Evolutionary conservation across 192 early-diverging fungal genomes (phyloP), one percentile per base, ranked within the genome.

Genomic region (Backusella psychrophila): DNA sequence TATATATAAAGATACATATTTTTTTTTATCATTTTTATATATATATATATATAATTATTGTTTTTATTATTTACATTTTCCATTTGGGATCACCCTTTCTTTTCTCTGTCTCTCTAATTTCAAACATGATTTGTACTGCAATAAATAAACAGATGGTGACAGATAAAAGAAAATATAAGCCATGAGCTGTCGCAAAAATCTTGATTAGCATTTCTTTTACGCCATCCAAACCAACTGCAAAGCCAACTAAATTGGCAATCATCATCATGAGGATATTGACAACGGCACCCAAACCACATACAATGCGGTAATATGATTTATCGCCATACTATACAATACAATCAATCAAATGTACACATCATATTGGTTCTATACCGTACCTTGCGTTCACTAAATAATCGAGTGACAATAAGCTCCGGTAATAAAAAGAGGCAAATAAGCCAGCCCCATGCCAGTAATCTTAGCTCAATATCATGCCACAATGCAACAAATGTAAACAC

Each of bases 401-500:
- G 78, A 39, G 86, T 87, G 6, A 90, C 88, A 36, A 96, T 74
- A 6, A 87, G 85, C 84, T 99, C 96, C 5, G 97, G 97, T 66
- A 97, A 65, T 33, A 99, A 90, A 78, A 97, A 90, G 19, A 96
- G 65, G 7, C 89, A 90, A 66, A 97, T 94, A 3, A 98, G 81
- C 95, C 94, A 97, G 15, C 93, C 95, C 96, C 95, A 99, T 35
- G 94, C 93, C 75, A 98, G 75, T 29, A 99, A 77, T 21, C 87
- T 86, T 77, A 96, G 75, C 29, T 91, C 87, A 52, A 98, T 93
- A 75, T 99, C 98, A 83, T 99, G 98, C 98, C 98, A 99, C 15
- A 98, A 71, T 7, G 97, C 98, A 9, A 99, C 98, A 89, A 98
- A 99, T 1, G 96, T 96, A 80, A 99, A 99, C 2, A 95, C 88